A percentile compares a stretch with the other conserved stretches of the same genome.
These are phyloP conservation scores for Talaromyces piceae DNA, from an alignment of 2,329 filamentous ascomycete genomes.

Conservation along the genomic window DNA sequence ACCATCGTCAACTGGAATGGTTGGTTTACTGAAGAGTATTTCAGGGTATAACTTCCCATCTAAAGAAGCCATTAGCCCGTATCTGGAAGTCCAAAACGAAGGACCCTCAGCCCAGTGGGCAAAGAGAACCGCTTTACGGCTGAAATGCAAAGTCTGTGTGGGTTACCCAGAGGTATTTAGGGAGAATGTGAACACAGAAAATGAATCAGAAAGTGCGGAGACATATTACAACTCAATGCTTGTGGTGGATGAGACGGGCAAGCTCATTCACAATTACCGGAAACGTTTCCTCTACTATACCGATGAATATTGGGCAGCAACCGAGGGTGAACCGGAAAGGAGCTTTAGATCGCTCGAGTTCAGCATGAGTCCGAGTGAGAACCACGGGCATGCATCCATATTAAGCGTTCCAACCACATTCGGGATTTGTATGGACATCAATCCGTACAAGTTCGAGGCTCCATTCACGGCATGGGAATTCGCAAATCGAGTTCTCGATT, in stretches of 20 bases:
- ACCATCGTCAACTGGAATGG: not conserved
- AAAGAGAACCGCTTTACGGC: slow-evolving; percentile 44
- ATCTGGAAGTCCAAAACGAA: slow-evolving; percentile 50
- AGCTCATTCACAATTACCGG: slow-evolving; percentile 53
- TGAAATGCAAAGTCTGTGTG: slow-evolving; percentile 54
- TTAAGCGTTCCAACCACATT: slow-evolving; percentile 33
- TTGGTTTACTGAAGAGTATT: not conserved
- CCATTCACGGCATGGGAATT: slow-evolving; percentile 56
- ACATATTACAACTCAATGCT: slow-evolving; percentile 54
- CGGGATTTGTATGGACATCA: slow-evolving; percentile 51
- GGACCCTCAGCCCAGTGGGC: slow-evolving; percentile 55
- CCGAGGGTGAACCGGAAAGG: slow-evolving; percentile 39
- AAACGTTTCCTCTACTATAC: slow-evolving; percentile 62
- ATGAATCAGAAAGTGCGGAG: slow-evolving; percentile 8
- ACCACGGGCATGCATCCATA: not conserved
- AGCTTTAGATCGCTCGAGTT: slow-evolving; percentile 23
- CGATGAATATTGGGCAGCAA: slow-evolving; percentile 58
- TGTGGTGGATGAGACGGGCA: slow-evolving; percentile 48
- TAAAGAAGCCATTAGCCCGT: slow-evolving; percentile 49
- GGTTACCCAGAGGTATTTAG: slow-evolving; percentile 52
- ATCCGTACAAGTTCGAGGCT: slow-evolving; percentile 54
- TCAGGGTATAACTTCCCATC: slow-evolving; percentile 58
- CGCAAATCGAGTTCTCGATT: slow-evolving; percentile 45
- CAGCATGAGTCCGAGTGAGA: not conserved
- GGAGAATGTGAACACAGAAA: not conserved